Evolutionary conservation across 1,284 basidiomycete genomes (phyloP).

Genomic region (Apiotrichum montevideense): DNA sequence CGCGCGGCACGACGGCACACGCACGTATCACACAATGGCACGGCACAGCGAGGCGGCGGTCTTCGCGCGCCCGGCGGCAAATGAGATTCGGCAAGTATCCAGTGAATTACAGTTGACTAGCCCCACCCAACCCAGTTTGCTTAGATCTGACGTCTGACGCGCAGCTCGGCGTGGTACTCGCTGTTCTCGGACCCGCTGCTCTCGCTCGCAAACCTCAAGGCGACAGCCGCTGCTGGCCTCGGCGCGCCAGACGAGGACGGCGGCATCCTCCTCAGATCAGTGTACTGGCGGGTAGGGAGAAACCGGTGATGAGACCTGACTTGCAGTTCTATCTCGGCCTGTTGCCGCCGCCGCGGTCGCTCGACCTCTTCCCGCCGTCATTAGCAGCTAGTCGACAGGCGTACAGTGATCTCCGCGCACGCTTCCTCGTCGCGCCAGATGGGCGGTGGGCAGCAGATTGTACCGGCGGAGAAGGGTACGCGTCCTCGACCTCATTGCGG

Average conservation of each 20-base stretch:
- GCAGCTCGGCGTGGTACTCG: slow-evolving; percentile 32
- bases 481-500: slow-evolving; percentile 1
- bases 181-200: slow-evolving; percentile 44
- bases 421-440: slow-evolving; percentile 49
- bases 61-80: neutral
- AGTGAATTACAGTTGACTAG: too few species aligned
- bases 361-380: slow-evolving; percentile 31
- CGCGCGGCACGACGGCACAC: too few species aligned
- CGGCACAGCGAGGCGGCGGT: neutral
- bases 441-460: slow-evolving; percentile 49
- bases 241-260: slow-evolving; percentile 32
- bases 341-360: slow-evolving; percentile 41
- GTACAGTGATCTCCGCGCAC: slow-evolving; percentile 42
- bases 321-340: slow-evolving; percentile 44
- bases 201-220: slow-evolving; percentile 33
- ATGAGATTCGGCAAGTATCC: neutral
- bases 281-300: slow-evolving; percentile 45
- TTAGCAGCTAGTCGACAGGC: slow-evolving; percentile 26
- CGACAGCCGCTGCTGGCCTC: slow-evolving; percentile 32
- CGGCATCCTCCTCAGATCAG: slow-evolving; percentile 38
- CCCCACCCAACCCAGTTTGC: too few species aligned
- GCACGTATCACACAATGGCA: neutral
- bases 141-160: neutral
- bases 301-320: neutral
- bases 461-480: slow-evolving; percentile 31